phyloP scores from a whole-genome alignment of 2,329 filamentous ascomycete species.

The Sporothrix mexicana region DNA sequence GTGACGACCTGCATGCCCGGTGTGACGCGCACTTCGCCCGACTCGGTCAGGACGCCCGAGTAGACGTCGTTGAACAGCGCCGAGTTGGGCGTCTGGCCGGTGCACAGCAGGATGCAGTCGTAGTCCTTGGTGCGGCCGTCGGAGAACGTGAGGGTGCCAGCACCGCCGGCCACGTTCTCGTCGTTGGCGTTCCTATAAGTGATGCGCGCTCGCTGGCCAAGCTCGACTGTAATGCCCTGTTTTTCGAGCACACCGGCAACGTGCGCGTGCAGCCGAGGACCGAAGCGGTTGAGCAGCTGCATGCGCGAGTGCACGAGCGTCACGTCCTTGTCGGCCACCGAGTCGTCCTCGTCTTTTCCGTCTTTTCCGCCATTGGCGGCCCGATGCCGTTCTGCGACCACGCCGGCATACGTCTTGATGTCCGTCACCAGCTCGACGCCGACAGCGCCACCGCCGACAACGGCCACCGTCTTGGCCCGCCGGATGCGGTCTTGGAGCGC shows the following conservation, averaged over 20 bases:
- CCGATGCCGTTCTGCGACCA: not conserved
- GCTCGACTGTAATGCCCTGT: constrained; percentile 58
- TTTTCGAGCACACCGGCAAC: constrained; percentile 51
- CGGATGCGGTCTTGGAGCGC: constrained; percentile 55
- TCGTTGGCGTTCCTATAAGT: constrained; percentile 42
- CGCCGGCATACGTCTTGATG: constrained; percentile 49
- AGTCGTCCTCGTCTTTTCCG: constrained; percentile 45
- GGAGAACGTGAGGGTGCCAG: constrained; percentile 50
- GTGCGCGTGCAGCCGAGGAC: constrained; percentile 38
- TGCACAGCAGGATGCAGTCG: constrained; percentile 57
- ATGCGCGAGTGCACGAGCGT: constrained; percentile 63
- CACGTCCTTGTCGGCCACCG: constrained; percentile 58
- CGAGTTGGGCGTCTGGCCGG: constrained; percentile 64
- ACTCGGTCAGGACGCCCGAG: constrained; percentile 52
- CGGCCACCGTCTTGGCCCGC: constrained; percentile 51
- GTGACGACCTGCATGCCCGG: constrained; percentile 60
- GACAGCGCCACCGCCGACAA: constrained; percentile 65
- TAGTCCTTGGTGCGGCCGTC: constrained; percentile 48
- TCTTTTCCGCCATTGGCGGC: constrained; percentile 44
- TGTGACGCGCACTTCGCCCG: constrained; percentile 59
- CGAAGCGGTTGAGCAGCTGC: constrained; percentile 53
- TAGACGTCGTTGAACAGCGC: constrained; percentile 53
- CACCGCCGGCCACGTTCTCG: constrained; percentile 39
- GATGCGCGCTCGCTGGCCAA: constrained; percentile 56
- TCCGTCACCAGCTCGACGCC: constrained; percentile 67